These are phyloP conservation scores for Achaetomium macrosporum DNA, from an alignment of 2,329 filamentous ascomycete genomes.

Conservation along the genomic window DNA sequence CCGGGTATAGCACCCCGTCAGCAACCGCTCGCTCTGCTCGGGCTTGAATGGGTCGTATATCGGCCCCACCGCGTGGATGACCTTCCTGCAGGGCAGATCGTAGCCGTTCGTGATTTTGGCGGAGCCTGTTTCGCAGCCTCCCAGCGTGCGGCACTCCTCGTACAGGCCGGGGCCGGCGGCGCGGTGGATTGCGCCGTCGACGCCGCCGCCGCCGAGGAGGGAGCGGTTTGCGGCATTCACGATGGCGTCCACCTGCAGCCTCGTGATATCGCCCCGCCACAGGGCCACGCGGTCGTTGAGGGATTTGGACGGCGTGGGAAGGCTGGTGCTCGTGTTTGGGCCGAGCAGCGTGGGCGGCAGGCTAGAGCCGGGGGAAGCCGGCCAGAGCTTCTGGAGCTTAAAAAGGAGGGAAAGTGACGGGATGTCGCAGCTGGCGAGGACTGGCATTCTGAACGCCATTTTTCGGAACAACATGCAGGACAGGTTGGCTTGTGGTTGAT, in stretches of 20 bases:
- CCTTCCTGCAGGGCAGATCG: conserved; percentile 64
- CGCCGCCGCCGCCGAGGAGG: conserved; percentile 82
- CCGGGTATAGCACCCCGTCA: conserved; percentile 60
- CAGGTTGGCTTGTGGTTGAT: not conserved
- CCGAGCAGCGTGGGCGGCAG: conserved; percentile 21
- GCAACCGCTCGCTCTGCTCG: conserved; percentile 41
- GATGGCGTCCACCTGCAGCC: conserved; percentile 70
- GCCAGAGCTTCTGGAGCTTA: conserved; percentile 3
- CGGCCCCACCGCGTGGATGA: conserved; percentile 91
- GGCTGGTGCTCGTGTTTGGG: conserved; percentile 15
- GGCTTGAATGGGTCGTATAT: conserved; percentile 51
- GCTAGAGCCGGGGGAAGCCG: conserved; percentile 1
- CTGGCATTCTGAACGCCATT: conserved; percentile 30
- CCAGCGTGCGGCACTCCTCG: conserved; percentile 63
- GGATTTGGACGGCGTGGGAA: conserved; percentile 36
- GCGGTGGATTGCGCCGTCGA: conserved; percentile 80
- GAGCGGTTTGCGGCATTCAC: conserved; percentile 86
- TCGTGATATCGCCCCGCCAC: conserved; percentile 75
- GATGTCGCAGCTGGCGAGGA: conserved; percentile 47
- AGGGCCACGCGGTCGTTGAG: conserved; percentile 68
- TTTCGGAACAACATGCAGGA: conserved; percentile 11
- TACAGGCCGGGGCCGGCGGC: conserved; percentile 67
- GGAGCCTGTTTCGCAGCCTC: conserved; percentile 68
- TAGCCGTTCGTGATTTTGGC: conserved; percentile 81
- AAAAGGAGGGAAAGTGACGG: conserved; percentile 48